Conservation (phyloP, 179 eudicot species). For the Beta corolliflora region DNA sequence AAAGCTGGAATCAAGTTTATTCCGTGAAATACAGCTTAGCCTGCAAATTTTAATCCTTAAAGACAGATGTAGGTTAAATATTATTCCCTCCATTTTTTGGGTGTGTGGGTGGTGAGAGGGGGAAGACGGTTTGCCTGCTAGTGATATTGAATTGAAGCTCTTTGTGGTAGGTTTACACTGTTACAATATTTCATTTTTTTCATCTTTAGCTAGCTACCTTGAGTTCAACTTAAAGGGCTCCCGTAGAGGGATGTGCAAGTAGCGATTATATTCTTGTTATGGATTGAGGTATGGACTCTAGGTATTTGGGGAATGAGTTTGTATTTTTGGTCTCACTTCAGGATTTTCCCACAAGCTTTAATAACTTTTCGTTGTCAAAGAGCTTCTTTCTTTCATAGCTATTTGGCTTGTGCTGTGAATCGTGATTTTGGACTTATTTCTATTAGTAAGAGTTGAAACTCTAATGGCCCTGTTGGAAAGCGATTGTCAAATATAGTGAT, state of each 20-base stretch:
- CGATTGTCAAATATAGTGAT: no score
- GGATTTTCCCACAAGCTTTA: neutral
- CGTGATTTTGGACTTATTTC: neutral
- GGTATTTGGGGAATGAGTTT: neutral
- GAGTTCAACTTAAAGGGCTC: neutral
- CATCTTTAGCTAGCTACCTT: neutral
- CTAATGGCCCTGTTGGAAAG: no score
- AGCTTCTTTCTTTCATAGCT: neutral
- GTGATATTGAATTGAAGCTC: neutral
- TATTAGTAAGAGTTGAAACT: neutral
- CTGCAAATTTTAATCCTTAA: neutral
- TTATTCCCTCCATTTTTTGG: neutral
- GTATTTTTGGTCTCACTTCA: neutral
- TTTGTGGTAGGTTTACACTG: neutral
- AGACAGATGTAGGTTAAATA: neutral
- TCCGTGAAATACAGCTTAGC: neutral
- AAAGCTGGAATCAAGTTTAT: neutral
- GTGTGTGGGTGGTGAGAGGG: neutral
- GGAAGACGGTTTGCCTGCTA: neutral
- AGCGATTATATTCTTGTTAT: neutral
- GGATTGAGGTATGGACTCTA: neutral
- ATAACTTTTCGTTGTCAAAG: neutral
- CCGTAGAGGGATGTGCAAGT: neutral
- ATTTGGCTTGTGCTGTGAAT: neutral
- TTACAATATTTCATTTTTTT: neutral